Evolutionary conservation across 192 early-diverging fungal genomes (phyloP), one percentile per base, ranked within the genome.

Genomic region (Rhizophagus sp.): DNA sequence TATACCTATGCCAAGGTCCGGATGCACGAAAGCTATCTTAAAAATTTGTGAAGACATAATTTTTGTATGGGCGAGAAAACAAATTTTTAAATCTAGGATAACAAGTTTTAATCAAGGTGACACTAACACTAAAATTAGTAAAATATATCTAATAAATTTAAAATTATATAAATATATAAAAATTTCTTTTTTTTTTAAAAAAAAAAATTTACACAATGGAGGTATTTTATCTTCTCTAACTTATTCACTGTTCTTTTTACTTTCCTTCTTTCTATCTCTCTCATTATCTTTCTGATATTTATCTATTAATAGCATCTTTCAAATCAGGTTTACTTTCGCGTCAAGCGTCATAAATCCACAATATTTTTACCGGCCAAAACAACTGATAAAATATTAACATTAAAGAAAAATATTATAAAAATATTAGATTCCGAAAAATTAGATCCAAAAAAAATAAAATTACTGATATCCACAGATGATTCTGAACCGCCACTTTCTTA

Each of bases 1-100:
- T 41, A 17, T 86, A 92, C 94, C 96, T 61, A 98, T 98, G 36
- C 97, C 97, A 2, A 98, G 86, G 82, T 98, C 94, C 10, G 97
- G 97, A 79, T 98, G 97, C 30, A 98, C 84, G 83, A 98, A 96
- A 19, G 91, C 95, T 50, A 97, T 79, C 9, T 81, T 91, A 3
- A 93, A 85, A 8, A 83, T 71, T 34, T 64, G 71, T 41, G 70
- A 77, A 61, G 78, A 61, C 9, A 9, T 52, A 10, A 73, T 73
- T 65, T 41, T 41, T 41, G 5, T 7, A 41, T 41, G 39, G 39
- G 17, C 4, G 50, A 52, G 17, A 36, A n/a, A n/a, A 52, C 3
- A 19, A 52, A 36, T 36, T 36, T 36, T 36, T 5, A 19, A 52
- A 57, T 0, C 17, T 52, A 6, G 49, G 49, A 50, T 19, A 57